phyloP scores from a whole-genome alignment of 2,329 filamentous ascomycete genomes.

The Alternaria triticina region DNA sequence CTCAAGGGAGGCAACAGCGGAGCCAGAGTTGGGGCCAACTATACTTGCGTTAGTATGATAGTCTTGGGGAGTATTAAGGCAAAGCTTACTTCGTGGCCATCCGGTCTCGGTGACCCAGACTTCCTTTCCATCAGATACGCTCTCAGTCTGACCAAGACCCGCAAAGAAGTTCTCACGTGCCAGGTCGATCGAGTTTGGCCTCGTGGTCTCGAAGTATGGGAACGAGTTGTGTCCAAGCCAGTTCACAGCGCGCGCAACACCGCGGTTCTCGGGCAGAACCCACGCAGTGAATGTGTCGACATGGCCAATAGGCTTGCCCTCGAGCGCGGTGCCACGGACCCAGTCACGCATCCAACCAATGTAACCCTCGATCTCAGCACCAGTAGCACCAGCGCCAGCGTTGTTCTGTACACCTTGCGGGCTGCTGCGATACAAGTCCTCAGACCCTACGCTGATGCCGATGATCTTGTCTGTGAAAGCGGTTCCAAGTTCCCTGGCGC shows the following conservation, averaged over 20 bases:
- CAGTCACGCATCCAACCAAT: constrained; percentile 70
- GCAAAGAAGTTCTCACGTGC: constrained; percentile 70
- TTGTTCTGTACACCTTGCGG: constrained; percentile 67
- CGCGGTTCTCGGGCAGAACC: constrained; percentile 73
- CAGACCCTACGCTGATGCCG: constrained; percentile 83
- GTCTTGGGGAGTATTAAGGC: too few species aligned
- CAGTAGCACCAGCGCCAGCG: constrained; percentile 67
- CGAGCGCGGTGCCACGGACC: constrained; percentile 67
- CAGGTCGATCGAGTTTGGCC: constrained; percentile 61
- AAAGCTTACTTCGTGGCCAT: constrained; percentile 62
- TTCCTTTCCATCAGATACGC: constrained; percentile 67
- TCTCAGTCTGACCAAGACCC: constrained; percentile 66
- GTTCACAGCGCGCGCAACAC: constrained; percentile 71
- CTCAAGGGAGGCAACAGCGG: constrained; percentile 31
- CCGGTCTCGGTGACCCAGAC: constrained; percentile 90
- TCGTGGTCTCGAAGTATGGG: constrained; percentile 79
- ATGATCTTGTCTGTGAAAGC: constrained; percentile 70
- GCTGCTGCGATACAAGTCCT: constrained; percentile 70
- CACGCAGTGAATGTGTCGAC: constrained; percentile 81
- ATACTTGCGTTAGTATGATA: background rate
- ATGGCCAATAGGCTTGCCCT: constrained; percentile 71
- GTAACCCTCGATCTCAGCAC: constrained; percentile 68
- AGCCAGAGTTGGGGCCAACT: constrained; percentile 29
- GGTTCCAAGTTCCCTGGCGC: constrained; percentile 71
- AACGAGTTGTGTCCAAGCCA: constrained; percentile 86